phyloP scores from a whole-genome alignment of 2,329 filamentous ascomycete species.

The Xylariaceae sp. region DNA sequence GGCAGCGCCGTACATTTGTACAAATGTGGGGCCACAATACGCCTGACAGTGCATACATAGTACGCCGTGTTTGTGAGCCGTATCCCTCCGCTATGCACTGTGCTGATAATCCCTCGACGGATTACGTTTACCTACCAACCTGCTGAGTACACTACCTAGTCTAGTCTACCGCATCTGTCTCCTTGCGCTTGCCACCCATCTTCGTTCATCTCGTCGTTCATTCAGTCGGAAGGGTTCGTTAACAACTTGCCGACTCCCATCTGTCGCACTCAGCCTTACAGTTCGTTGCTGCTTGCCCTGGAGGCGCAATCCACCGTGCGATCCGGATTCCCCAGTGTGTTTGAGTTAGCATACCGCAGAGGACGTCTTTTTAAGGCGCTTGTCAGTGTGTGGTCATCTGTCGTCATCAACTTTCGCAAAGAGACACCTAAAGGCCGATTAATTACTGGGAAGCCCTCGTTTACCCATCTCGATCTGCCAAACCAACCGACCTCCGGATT shows the following conservation, averaged over 20 bases:
- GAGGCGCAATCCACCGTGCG: conserved; percentile 5
- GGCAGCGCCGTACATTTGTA: too few relatives aligned
- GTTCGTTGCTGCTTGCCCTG: background rate
- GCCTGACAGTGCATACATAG: too few relatives aligned
- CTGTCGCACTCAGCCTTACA: background rate
- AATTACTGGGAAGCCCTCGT: background rate
- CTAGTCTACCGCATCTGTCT: background rate
- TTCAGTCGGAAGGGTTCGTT: background rate
- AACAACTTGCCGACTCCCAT: background rate
- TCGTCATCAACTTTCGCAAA: conserved; percentile 12
- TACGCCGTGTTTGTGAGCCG: too few relatives aligned
- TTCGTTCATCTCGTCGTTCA: conserved; percentile 8
- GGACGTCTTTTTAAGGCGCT: background rate
- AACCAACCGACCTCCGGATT: conserved; percentile 1
- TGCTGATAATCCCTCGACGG: too few relatives aligned
- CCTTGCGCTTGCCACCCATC: conserved; percentile 1
- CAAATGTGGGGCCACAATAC: too few relatives aligned
- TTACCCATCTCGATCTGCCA: conserved; percentile 10
- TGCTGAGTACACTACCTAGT: too few relatives aligned
- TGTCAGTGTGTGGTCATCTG: conserved; percentile 10
- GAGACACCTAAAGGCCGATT: conserved; percentile 3
- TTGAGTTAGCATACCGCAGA: background rate
- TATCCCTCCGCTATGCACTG: too few relatives aligned
- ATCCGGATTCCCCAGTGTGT: background rate
- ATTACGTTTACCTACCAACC: too few relatives aligned